These are phyloP conservation scores for Pyrus bretschneideri DNA, from an alignment of 306 rosid genomes.

Conservation along the genomic window DNA sequence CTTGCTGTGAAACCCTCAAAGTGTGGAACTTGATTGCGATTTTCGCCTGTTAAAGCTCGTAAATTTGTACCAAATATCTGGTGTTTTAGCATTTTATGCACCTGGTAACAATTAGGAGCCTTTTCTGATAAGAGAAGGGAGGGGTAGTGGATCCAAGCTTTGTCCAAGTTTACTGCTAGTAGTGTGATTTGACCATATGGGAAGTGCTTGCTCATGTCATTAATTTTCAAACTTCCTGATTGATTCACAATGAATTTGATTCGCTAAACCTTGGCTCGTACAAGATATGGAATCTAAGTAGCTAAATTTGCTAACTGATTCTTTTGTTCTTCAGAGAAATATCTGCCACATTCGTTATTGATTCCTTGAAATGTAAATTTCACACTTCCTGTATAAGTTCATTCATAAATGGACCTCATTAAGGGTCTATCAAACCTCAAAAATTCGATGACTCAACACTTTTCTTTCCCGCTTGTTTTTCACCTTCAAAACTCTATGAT, in stretches of 20 bases:
- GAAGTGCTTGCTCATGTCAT: conserved; percentile 23
- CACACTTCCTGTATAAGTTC: conserved; percentile 26
- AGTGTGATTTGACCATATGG: conserved; percentile 31
- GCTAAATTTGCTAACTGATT: conserved; percentile 19
- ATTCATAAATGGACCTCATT: conserved; percentile 33
- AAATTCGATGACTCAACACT: conserved; percentile 19
- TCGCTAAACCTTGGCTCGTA: conserved; percentile 17
- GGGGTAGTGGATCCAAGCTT: conserved; percentile 40
- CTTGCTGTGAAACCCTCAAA: conserved; percentile 22
- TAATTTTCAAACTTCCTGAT: conserved; percentile 3
- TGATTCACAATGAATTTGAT: conserved; percentile 17
- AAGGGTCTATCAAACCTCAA: conserved; percentile 28
- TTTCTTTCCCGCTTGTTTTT: conserved; percentile 27
- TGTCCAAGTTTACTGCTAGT: conserved; percentile 34
- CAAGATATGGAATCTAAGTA: conserved; percentile 9
- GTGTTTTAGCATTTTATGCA: conserved; percentile 20
- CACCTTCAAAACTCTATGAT: conserved; percentile 17
- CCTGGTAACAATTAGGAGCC: conserved; percentile 16
- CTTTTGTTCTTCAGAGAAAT: conserved; percentile 21
- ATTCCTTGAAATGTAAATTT: conserved; percentile 50
- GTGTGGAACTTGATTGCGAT: conserved; percentile 21
- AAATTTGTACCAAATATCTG: conserved; percentile 32
- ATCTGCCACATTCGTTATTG: conserved; percentile 23
- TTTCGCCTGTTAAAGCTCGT: conserved; percentile 24
- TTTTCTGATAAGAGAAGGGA: conserved; percentile 11